A percentile compares a stretch with the other conserved stretches of the same genome.
phyloP scores from a whole-genome alignment of 176 grass and related monocot species.

The Rhynchospora pubera region DNA sequence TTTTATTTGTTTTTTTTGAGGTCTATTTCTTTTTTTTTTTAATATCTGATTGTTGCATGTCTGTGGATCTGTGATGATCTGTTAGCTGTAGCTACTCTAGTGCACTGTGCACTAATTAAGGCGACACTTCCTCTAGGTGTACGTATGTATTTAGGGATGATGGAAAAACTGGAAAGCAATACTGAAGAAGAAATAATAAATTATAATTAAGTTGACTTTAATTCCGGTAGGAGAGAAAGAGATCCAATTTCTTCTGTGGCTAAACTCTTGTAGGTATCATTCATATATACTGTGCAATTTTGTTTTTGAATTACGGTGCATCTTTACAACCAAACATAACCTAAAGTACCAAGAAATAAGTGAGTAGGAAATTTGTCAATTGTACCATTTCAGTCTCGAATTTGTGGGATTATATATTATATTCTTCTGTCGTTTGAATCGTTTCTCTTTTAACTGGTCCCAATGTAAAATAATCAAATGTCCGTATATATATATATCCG shows the following conservation, averaged over 20 bases:
- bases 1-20: too few species aligned
- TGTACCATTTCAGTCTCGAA: too few species aligned
- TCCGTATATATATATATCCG: too few species aligned
- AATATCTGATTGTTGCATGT: neutral
- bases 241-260: conserved; percentile 5
- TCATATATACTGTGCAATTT: too few species aligned
- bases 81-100: neutral
- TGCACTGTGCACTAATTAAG: conserved; percentile 23
- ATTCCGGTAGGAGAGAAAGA: neutral
- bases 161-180: neutral
- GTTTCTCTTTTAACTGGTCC: too few species aligned
- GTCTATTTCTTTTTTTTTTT: neutral
- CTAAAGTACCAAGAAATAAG: too few species aligned
- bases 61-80: neutral
- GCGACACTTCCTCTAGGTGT: neutral
- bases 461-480: too few species aligned
- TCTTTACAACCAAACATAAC: too few species aligned
- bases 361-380: too few species aligned
- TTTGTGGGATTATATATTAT: too few species aligned
- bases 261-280: neutral
- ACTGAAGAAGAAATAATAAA: conserved; percentile 10
- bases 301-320: too few species aligned
- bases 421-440: too few species aligned
- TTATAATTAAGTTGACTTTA: conserved; percentile 8
- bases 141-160: neutral